Evolutionary conservation across 148 eudicot species (phyloP), one percentile per base, ranked within the genome.

Genomic region (Salicornia ramosissima): DNA sequence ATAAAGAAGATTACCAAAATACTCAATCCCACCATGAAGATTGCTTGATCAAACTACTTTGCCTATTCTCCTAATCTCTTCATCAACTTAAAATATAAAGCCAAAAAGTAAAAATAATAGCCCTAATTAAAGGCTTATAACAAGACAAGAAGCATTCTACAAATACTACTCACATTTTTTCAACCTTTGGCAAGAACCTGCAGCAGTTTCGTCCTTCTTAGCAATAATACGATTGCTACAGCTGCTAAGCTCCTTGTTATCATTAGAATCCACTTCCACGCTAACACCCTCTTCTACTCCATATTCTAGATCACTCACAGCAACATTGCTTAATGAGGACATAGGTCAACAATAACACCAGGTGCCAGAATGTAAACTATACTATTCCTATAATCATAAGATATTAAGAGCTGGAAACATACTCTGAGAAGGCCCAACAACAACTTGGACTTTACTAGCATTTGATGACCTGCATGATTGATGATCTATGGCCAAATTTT

Each of bases 111-210:
- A 70, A n/a, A n/a, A n/a, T n/a, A n/a, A n/a, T n/a, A n/a, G n/a
- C n/a, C n/a, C n/a, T n/a, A n/a, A n/a, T n/a, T n/a, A n/a, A n/a
- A n/a, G n/a, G n/a, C n/a, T n/a, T n/a, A n/a, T n/a, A n/a, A n/a
- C n/a, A n/a, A n/a, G n/a, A n/a, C n/a, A n/a, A n/a, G n/a, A n/a
- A n/a, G n/a, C n/a, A n/a, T n/a, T n/a, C n/a, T n/a, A n/a, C n/a
- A n/a, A 45, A 45, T 33, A 21, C 72, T 18, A 72, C 83, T 77
- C 22, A 87, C 91, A 67, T 70, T 81, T 83, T 57, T 64, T 71
- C 29, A 59, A 36, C 58, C 71, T 76, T 68, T 63, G 62, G 64
- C 68, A 74, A 45, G 40, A 54, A 69, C 52, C 61, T 43, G 50
- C 57, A 22, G 47, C 46, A 47, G 50, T 67, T 63, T 52, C 52